Conservation (phyloP, 768 basidiomycete species). For the Boletus patriciae region DNA sequence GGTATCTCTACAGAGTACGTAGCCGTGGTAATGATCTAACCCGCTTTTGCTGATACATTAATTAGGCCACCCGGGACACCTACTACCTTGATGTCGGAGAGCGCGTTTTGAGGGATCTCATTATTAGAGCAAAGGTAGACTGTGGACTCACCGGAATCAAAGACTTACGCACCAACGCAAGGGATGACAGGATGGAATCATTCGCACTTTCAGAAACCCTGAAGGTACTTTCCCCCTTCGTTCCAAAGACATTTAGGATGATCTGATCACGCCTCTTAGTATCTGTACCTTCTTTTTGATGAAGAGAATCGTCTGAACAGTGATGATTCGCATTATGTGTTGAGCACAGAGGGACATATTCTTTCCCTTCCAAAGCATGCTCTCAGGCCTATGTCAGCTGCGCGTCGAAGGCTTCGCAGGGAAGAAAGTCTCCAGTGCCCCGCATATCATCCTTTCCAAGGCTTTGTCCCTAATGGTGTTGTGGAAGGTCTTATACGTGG, state of each 20-base stretch:
- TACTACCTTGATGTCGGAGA: constrained; percentile 93
- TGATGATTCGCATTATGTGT: constrained; percentile 84
- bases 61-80: constrained; percentile 87
- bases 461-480: constrained; percentile 32
- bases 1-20: constrained; percentile 87
- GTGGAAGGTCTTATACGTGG: constrained; percentile 58
- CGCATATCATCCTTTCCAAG: constrained; percentile 51
- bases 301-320: constrained; percentile 72
- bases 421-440: constrained; percentile 75
- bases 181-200: constrained; percentile 95
- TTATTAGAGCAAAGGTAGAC: constrained; percentile 68
- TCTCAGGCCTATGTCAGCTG: constrained; percentile 55
- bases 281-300: constrained; percentile 90
- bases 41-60: background rate
- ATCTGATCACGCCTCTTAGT: constrained; percentile 46
- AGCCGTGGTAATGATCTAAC: background rate
- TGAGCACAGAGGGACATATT: constrained; percentile 95
- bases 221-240: constrained; percentile 52
- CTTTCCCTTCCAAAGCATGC: constrained; percentile 60
- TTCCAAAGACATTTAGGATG: background rate
- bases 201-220: constrained; percentile 93
- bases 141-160: constrained; percentile 85
- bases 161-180: constrained; percentile 73
- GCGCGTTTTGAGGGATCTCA: constrained; percentile 75
- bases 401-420: constrained; percentile 59